Percentiles rank a stretch among this genome's conserved stretches.
These are phyloP conservation scores for Saccharomyces hybrid DNA, from an alignment of 1,139 yeast species.

Conservation along the genomic window DNA sequence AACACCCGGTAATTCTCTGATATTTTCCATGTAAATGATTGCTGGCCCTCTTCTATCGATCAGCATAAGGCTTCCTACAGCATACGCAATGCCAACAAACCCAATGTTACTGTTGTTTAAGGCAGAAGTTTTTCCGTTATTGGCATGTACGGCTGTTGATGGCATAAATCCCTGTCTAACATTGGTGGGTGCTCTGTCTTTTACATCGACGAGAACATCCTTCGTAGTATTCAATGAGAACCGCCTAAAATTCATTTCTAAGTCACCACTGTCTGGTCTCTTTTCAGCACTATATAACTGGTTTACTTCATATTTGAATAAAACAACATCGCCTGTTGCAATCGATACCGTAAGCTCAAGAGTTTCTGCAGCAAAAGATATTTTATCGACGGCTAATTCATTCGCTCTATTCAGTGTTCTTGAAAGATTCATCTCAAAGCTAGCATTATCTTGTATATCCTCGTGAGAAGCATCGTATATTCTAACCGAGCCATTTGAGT, in stretches of 20 bases:
- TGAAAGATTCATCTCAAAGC: slow-evolving; percentile 48
- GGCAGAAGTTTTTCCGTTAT: slow-evolving; percentile 48
- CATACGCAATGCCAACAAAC: slow-evolving; percentile 77
- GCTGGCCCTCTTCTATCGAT: slow-evolving; percentile 87
- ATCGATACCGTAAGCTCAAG: slow-evolving; percentile 64
- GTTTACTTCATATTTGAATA: slow-evolving; percentile 67
- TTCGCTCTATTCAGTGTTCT: slow-evolving; percentile 39
- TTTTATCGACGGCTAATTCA: slow-evolving; percentile 44
- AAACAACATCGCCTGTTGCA: slow-evolving; percentile 63
- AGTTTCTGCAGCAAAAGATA: slow-evolving; percentile 69
- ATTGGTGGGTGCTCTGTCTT: slow-evolving; percentile 36
- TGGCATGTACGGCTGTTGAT: slow-evolving; percentile 43
- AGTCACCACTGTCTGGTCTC: slow-evolving; percentile 18
- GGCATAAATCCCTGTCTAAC: slow-evolving; percentile 69
- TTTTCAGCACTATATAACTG: slow-evolving; percentile 33
- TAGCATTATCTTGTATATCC: slow-evolving; percentile 58
- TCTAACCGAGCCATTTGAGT: slow-evolving; percentile 69
- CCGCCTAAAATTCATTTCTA: slow-evolving; percentile 29
- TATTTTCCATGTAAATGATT: slow-evolving; percentile 51
- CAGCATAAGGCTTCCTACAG: slow-evolving; percentile 65
- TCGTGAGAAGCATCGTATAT: slow-evolving; percentile 78
- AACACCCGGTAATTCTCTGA: slow-evolving; percentile 22
- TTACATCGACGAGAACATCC: slow-evolving; percentile 32
- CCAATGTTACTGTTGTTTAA: slow-evolving; percentile 70
- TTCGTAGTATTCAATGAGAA: slow-evolving; percentile 26